Percentiles rank a stretch among this genome's conserved stretches.
These are phyloP conservation scores for Macrophomina phaseolina DNA, from an alignment of 2,329 filamentous ascomycete species.

Conservation along the genomic window DNA sequence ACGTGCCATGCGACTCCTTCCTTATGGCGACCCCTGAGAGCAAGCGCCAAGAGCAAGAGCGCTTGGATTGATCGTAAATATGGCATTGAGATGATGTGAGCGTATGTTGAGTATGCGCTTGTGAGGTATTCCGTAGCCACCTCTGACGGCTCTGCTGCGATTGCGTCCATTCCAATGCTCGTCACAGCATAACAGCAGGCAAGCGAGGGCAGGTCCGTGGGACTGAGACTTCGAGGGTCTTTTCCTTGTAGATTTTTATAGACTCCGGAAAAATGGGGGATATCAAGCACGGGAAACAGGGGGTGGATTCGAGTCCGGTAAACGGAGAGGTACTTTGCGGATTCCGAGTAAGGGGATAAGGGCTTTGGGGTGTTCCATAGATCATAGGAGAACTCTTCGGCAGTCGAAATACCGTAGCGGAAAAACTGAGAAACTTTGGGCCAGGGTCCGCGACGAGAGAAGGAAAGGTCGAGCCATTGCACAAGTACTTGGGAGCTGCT, in stretches of 20 bases:
- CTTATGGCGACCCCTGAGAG: slow-evolving; percentile 21
- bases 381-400: slow-evolving; percentile 11
- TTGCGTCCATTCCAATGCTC: slow-evolving; percentile 21
- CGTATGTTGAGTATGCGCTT: slow-evolving; percentile 15
- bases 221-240: background rate
- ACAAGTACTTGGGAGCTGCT: slow-evolving; percentile 29
- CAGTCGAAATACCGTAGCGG: slow-evolving; percentile 9
- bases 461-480: slow-evolving; percentile 28
- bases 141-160: background rate
- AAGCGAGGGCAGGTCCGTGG: background rate
- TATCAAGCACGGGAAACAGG: slow-evolving; percentile 1
- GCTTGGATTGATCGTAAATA: slow-evolving; percentile 24
- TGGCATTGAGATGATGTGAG: slow-evolving; percentile 6
- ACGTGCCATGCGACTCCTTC: slow-evolving; percentile 21
- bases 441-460: slow-evolving; percentile 24
- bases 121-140: slow-evolving; percentile 9
- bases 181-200: background rate
- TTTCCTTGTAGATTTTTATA: background rate
- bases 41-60: slow-evolving; percentile 21
- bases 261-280: background rate
- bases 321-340: slow-evolving; percentile 4
- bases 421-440: slow-evolving; percentile 12
- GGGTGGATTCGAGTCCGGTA: background rate
- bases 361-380: background rate
- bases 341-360: background rate